Conservation (phyloP, 1,284 basidiomycete genomes). For the Pascua guehoae region DNA sequence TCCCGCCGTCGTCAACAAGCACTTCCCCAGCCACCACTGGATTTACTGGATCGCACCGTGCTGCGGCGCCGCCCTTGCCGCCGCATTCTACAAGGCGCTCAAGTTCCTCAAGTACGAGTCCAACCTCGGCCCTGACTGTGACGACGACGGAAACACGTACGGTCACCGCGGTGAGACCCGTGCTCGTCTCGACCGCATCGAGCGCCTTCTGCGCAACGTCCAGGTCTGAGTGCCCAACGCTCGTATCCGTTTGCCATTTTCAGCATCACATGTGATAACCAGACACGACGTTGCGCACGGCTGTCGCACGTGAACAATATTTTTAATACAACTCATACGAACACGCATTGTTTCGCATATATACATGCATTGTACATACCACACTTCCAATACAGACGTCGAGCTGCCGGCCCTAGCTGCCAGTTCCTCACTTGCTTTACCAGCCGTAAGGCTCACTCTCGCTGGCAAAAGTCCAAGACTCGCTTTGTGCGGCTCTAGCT, state of each 20-base stretch:
- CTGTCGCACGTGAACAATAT: too few species aligned
- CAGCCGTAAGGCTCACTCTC: too few species aligned
- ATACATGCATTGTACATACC: too few species aligned
- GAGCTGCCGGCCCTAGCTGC: too few species aligned
- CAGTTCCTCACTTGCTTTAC: too few species aligned
- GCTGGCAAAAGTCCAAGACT: too few species aligned
- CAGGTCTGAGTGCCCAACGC: background rate
- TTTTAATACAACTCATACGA: too few species aligned
- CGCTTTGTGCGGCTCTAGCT: too few species aligned
- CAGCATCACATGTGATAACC: background rate
- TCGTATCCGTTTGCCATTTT: background rate
- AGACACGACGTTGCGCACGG: too few species aligned
- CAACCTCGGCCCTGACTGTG: conserved; percentile 28
- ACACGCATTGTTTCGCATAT: too few species aligned
- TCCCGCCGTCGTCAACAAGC: conserved; percentile 40
- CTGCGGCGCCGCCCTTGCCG: conserved; percentile 42
- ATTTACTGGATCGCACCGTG: conserved; percentile 49
- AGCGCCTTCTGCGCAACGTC: conserved; percentile 14
- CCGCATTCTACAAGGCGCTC: conserved; percentile 48
- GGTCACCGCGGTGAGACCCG: conserved; percentile 11
- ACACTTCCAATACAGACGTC: too few species aligned
- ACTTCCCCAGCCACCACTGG: conserved; percentile 44
- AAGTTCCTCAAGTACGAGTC: conserved; percentile 26
- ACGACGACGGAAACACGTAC: conserved; percentile 16
- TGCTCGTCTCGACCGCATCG: conserved; percentile 22